These are phyloP conservation scores for Populus hybrid DNA, from an alignment of 441 rosid species.

Conservation along the genomic window DNA sequence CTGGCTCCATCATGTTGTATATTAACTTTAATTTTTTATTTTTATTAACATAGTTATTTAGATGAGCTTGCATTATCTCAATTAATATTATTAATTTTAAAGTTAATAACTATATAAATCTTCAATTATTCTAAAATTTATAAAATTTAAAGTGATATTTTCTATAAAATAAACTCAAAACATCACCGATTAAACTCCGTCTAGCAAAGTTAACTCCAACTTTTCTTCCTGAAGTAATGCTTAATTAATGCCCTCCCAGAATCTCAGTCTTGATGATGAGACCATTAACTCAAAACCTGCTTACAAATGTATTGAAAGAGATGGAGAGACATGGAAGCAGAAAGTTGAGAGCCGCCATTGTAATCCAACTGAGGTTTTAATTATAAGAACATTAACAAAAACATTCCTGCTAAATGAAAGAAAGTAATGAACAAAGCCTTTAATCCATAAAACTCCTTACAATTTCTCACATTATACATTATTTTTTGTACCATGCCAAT, in stretches of 20 bases:
- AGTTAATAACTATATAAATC: no score
- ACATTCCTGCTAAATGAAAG: not conserved
- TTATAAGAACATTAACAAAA: not conserved
- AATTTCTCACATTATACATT: constrained; percentile 29
- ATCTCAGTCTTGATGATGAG: constrained; percentile 13
- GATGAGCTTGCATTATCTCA: fast-evolving
- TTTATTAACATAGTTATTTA: no score
- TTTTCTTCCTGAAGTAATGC: constrained; percentile 15
- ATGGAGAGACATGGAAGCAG: not conserved
- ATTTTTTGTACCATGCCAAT: constrained; percentile 20
- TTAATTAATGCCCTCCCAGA: constrained; percentile 11
- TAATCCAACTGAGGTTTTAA: not conserved
- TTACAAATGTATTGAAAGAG: not conserved
- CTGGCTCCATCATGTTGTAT: constrained; percentile 16
- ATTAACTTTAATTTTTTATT: no score
- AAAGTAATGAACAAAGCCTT: constrained; percentile 14
- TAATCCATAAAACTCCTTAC: constrained; percentile 25
- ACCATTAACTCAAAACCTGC: constrained; percentile 19
- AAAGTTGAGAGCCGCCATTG: constrained; percentile 2
- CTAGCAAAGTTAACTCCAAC: not conserved
- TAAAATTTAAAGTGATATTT: no score
- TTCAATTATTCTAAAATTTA: no score
- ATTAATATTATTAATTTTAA: no score
- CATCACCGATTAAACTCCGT: no score
- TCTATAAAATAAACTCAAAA: no score